A percentile compares a stretch with the other conserved stretches of the same genome.
phyloP scores from a whole-genome alignment of 2,329 filamentous ascomycete species.

The Ceratocystis variospora region DNA sequence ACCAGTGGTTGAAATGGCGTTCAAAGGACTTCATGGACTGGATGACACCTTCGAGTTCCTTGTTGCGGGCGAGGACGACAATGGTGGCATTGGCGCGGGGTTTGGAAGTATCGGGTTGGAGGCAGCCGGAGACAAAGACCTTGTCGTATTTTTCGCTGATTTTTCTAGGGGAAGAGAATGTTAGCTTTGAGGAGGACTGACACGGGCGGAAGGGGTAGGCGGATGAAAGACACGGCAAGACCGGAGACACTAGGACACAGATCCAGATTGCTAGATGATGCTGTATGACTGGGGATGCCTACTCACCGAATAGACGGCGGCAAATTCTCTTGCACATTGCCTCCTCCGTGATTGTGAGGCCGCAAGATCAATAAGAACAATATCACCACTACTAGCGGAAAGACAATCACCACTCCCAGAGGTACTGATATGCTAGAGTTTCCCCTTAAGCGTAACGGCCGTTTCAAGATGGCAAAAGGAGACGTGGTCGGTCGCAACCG shows the following conservation, averaged over 20 bases:
- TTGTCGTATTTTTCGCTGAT: conserved; percentile 97
- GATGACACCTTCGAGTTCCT: conserved; percentile 89
- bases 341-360: conserved; percentile 69
- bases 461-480: conserved; percentile 65
- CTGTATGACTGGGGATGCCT: not conserved
- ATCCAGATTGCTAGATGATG: not conserved
- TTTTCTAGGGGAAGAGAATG: conserved; percentile 45
- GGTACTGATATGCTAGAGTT: conserved; percentile 90
- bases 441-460: conserved; percentile 75
- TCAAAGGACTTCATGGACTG: conserved; percentile 97
- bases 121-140: conserved; percentile 83
- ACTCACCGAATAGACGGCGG: conserved; percentile 79
- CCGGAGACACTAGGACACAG: not conserved
- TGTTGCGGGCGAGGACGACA: conserved; percentile 88
- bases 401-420: conserved; percentile 80
- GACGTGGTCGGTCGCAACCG: conserved; percentile 32
- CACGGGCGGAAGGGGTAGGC: not conserved
- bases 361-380: conserved; percentile 81
- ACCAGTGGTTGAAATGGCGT: conserved; percentile 98
- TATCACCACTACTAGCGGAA: conserved; percentile 82
- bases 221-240: not conserved
- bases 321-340: conserved; percentile 59
- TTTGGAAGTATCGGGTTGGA: conserved; percentile 61
- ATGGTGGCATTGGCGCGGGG: conserved; percentile 89
- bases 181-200: not conserved